Percentiles rank a stretch among this genome's conserved stretches.
phyloP scores from a whole-genome alignment of 2,329 filamentous ascomycete species.

The Uncinocarpus reesii region DNA sequence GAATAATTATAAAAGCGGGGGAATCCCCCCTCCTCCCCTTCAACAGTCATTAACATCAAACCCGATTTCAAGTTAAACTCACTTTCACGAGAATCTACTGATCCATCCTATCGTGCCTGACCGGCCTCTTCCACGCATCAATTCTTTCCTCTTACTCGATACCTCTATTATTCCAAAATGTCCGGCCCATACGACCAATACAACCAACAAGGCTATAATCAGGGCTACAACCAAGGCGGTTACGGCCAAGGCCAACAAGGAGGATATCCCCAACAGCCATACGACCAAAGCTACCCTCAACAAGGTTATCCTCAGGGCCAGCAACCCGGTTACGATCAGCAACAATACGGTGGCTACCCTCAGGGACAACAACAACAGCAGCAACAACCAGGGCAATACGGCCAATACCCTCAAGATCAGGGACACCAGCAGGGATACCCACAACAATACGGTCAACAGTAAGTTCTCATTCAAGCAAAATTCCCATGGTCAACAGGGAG shows the following conservation, averaged over 20 bases:
- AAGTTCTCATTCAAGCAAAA: background rate
- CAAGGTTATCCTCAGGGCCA: conserved; percentile 17
- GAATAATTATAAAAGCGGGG: conserved; percentile 14
- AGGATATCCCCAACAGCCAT: conserved; percentile 22
- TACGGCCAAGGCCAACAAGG: conserved; percentile 25
- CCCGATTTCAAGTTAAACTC: background rate
- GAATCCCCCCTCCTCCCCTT: conserved; percentile 7
- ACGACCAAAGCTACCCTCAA: conserved; percentile 20
- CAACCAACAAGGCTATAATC: conserved; percentile 23
- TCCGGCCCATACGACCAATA: conserved; percentile 20
- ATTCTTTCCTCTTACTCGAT: too few relatives aligned
- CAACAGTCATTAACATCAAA: conserved; percentile 6
- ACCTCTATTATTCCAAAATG: too few relatives aligned
- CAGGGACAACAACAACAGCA: conserved; percentile 16
- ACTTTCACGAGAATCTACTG: background rate
- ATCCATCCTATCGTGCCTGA: too few relatives aligned
- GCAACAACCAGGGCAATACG: conserved; percentile 18
- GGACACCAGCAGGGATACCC: conserved; percentile 15
- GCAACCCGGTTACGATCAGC: conserved; percentile 9
- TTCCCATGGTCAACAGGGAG: background rate
- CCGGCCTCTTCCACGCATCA: background rate
- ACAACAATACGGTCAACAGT: conserved; percentile 18
- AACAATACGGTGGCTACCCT: conserved; percentile 18
- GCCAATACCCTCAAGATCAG: conserved; percentile 13
- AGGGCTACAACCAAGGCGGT: conserved; percentile 22